phyloP scores from a whole-genome alignment of 495 filamentous ascomycete genomes.

The Pyrenopolyporus hunteri region DNA sequence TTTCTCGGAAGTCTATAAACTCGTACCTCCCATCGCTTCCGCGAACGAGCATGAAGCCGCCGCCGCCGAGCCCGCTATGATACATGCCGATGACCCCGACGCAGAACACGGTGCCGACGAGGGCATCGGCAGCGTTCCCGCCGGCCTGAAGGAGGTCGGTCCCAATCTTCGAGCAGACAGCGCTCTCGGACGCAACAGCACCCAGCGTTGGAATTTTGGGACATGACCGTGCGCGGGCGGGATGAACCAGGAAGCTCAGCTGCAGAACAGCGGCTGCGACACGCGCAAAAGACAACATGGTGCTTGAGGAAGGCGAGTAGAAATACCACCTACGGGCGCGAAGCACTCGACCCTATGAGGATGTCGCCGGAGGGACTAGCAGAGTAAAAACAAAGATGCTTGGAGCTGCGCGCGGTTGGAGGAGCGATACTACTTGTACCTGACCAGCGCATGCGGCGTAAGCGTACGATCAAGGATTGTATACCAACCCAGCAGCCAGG shows the following conservation, averaged over 20 bases:
- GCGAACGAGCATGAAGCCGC: constrained; percentile 79
- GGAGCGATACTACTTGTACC: background rate
- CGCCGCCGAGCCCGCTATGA: constrained; percentile 77
- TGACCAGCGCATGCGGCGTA: background rate
- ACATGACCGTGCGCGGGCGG: constrained; percentile 16
- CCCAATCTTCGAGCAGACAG: constrained; percentile 72
- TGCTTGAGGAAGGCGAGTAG: background rate
- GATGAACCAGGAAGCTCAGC: constrained; percentile 21
- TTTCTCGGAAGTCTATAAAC: constrained; percentile 81
- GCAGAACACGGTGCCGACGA: constrained; percentile 67
- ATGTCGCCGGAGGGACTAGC: background rate
- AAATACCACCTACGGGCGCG: no score
- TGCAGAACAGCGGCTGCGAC: constrained; percentile 33
- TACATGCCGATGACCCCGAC: constrained; percentile 75
- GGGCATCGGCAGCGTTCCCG: constrained; percentile 72
- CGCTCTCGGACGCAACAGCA: constrained; percentile 74
- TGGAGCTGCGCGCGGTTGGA: background rate
- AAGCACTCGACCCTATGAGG: background rate
- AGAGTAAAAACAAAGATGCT: background rate
- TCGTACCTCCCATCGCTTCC: constrained; percentile 65
- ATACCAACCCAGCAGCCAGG: background rate
- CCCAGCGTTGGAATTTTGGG: constrained; percentile 50
- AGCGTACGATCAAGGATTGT: constrained; percentile 3
- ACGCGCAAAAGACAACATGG: constrained; percentile 37
- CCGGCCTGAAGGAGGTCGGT: constrained; percentile 66